These are phyloP conservation scores for Stereum hirsutum DNA, from an alignment of 1,284 basidiomycete genomes.

Conservation along the genomic window DNA sequence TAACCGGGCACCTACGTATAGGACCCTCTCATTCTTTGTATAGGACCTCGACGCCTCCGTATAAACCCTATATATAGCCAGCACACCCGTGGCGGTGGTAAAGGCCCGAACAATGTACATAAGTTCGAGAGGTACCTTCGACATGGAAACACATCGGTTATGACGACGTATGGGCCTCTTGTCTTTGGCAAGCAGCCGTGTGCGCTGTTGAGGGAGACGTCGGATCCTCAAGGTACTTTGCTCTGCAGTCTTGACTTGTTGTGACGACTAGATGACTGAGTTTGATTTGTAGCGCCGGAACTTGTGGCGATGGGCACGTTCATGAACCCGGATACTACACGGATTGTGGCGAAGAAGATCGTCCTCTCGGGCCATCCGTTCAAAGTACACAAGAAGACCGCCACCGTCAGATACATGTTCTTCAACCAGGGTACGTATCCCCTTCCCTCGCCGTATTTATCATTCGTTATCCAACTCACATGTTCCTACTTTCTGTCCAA, in stretches of 20 bases:
- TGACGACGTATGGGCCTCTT: constrained; percentile 85
- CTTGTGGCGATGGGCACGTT: constrained; percentile 91
- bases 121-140: constrained; percentile 94
- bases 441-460: constrained; percentile 3
- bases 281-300: constrained; percentile 47
- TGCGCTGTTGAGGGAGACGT: constrained; percentile 61
- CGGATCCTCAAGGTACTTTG: constrained; percentile 49
- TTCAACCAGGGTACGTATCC: constrained; percentile 71
- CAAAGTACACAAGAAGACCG: constrained; percentile 97
- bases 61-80: constrained; percentile 91
- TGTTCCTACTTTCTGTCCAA: too few relatives aligned
- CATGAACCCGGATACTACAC: constrained; percentile 83
- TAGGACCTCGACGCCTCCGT: constrained; percentile 79
- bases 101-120: constrained; percentile 93
- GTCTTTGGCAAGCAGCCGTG: constrained; percentile 84
- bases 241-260: neutral
- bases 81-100: constrained; percentile 83
- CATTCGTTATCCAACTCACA: too few relatives aligned
- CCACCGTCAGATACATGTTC: constrained; percentile 98
- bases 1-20: constrained; percentile 23
- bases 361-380: constrained; percentile 94
- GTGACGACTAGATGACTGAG: neutral
- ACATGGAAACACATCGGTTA: constrained; percentile 74
- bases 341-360: constrained; percentile 89
- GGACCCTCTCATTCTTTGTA: constrained; percentile 85